phyloP scores from a whole-genome alignment of 2,329 filamentous ascomycete species.

The Colletotrichum tofieldiae region DNA sequence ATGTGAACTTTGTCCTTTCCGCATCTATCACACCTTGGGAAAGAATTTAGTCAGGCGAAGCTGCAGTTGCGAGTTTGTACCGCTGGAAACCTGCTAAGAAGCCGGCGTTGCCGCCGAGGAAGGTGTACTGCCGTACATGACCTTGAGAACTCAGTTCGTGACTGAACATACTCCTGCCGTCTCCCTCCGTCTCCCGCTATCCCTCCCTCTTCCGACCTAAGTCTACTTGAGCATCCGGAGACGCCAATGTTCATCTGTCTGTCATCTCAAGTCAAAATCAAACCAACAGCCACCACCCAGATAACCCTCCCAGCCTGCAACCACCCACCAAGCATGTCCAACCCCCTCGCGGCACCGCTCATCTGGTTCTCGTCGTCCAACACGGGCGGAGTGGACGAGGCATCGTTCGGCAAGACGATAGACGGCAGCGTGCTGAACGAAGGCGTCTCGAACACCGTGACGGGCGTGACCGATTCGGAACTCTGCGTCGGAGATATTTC shows the following conservation, averaged over 20 bases:
- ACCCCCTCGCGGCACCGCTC: background rate
- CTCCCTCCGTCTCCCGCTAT: too few species aligned
- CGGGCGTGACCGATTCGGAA: conserved; percentile 12
- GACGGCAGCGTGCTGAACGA: conserved; percentile 23
- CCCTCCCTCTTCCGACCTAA: too few species aligned
- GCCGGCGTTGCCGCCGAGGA: too few species aligned
- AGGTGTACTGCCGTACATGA: too few species aligned
- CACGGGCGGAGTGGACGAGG: background rate
- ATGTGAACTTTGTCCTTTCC: too few species aligned
- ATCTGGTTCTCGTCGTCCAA: background rate
- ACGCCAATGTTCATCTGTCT: background rate
- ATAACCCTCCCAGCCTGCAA: background rate
- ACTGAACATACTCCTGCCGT: too few species aligned
- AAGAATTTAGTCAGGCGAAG: too few species aligned
- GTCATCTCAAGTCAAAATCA: background rate
- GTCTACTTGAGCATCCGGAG: too few species aligned
- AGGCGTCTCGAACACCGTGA: conserved; percentile 36
- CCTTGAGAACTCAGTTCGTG: too few species aligned
- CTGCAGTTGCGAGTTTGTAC: too few species aligned
- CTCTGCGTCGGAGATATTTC: background rate
- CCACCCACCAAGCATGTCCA: background rate
- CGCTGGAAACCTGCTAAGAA: too few species aligned
- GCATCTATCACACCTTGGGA: too few species aligned
- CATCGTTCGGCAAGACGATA: conserved; percentile 24
- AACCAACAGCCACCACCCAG: background rate